These are phyloP conservation scores for Westerdykella ornata DNA, from an alignment of 2,329 filamentous ascomycete species.

Conservation along the genomic window DNA sequence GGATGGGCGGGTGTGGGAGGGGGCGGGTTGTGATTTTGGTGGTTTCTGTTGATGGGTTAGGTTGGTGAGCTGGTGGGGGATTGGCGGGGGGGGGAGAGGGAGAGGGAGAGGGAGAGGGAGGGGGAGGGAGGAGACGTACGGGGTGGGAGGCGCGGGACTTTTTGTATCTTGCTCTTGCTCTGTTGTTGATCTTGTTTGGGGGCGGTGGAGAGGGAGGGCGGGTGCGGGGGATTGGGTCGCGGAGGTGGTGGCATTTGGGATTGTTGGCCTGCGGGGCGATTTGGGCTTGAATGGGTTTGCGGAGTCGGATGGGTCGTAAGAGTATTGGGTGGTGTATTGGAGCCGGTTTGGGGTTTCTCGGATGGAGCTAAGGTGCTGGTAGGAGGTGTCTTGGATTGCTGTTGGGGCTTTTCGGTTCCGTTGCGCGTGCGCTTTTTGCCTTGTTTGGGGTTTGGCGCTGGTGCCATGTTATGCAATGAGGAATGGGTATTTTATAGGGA, in stretches of 20 bases:
- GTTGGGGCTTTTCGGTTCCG: slow-evolving; percentile 13
- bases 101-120: background rate
- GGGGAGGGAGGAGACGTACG: slow-evolving; percentile 10
- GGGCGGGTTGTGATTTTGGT: slow-evolving; percentile 50
- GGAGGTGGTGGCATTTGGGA: background rate
- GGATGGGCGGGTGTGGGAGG: slow-evolving; percentile 50
- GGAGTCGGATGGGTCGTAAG: too few species aligned
- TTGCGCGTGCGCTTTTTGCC: slow-evolving; percentile 21
- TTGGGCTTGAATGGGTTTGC: background rate
- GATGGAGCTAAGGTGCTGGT: background rate
- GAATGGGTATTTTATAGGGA: too few species aligned
- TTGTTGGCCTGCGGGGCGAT: background rate
- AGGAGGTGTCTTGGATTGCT: too few species aligned
- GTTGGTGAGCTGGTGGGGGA: slow-evolving; percentile 3
- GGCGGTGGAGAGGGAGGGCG: background rate
- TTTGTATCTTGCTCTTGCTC: slow-evolving; percentile 1
- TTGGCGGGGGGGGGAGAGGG: too few species aligned
- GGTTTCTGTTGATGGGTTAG: slow-evolving; percentile 29
- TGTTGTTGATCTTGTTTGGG: background rate
- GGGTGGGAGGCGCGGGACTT: slow-evolving; percentile 17
- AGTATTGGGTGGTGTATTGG: background rate
- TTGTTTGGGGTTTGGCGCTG: background rate
- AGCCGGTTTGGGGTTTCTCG: slow-evolving; percentile 2
- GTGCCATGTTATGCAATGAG: too few species aligned
- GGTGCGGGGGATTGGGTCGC: background rate